Base-by-base conservation (phyloP, 768 basidiomycete genomes). In the Rhodotorula taiwanensis region DNA sequence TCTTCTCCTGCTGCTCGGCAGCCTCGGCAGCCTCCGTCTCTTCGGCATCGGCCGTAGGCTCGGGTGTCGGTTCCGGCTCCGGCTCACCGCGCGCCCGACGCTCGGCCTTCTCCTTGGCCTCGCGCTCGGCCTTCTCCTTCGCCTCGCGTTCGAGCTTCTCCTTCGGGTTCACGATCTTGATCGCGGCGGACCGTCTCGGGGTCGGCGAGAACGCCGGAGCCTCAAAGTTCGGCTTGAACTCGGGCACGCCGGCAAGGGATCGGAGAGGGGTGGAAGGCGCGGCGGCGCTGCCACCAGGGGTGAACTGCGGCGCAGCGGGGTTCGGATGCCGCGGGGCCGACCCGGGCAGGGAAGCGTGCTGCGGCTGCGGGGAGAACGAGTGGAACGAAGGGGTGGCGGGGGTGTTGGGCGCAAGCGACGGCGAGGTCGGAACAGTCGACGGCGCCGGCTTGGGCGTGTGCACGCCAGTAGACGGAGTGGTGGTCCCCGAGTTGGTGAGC, bases 101-200 rank as follows among this genome's bases (percentile, higher is more conserved):
- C 41, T 55, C 48, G 3, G 44, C 60, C 55, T 54, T 49, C 5
- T 65, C 55, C 58, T 53, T 59, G 21, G 50, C 50, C 43, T 44
- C 43, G 20, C 43, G 43, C 43, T 44, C 43, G 8, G 43, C 43
- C 31, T 55, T 45, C 39, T 53, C 60, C 33, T 60, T 39, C 41
- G 43, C 54, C 58, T 67, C 52, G n/a, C 57, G 34, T 49, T 48
- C 33, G 43, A 41, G 33, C 48, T 55, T 43, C 44, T 28, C 47
- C 27, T 28, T 39, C 18, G 67, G 67, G 50, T 69, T 69, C 23
- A 45, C 42, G 28, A 69, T 69, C 54, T 60, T 53, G 64, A 69
- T 66, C 57, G 68, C 68, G 7, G 57, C 50, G 25, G 53, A 56
- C 47, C 25, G 45, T 1, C 68, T 34, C 21, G 60, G 60, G n/a